Evolutionary conservation across 129 eudicot genomes (phyloP), one percentile per base, ranked within the genome.

Genomic region (Escallonia herrerae): DNA sequence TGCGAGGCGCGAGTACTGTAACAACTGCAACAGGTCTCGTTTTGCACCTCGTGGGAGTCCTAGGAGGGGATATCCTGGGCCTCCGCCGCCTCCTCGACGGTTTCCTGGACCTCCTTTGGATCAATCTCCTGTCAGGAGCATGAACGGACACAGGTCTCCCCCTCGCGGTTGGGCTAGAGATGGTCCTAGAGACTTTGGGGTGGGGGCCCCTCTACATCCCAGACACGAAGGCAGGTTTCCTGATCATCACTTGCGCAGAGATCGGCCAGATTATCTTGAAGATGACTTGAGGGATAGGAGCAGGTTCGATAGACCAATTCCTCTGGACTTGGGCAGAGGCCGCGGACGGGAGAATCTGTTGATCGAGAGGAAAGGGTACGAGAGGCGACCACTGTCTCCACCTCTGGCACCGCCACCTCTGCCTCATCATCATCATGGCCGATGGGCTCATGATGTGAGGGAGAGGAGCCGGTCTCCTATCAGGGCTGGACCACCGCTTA

Each of bases 1-100:
- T 40, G 97, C 97, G 15, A 78, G 97, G 68, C 84, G 97, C 2
- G 97, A 90, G 60, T n/a, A 59, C 62, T 90, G 97, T 65, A 90
- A 90, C 87, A 86, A 86, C 67, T 90, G 97, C 79, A 75, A 79
- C 66, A 79, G 91, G 68, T 73, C 87, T 10, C 97, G 97, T 43
- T 77, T 70, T 33, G 80, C 83, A 5, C 77, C 90, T 15, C 73
- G 75, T 3, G 80, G 83, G 55, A 82, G 84, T 61, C 95, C 95
- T 43, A 70, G 95, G 60, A 72, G 95, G 69, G 88, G 90, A 49
- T 79, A 84, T 79, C 86, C 93, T 6, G 83, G 83, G 22, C 87
- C 81, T 48, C 87, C 90, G 15, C 70, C 79, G 3, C 86, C 83
- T 8, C 76, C 79, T 8, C 93, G 90, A 6, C 93, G 90, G 8